Base-by-base conservation (phyloP, 768 basidiomycete species). In the Russula abietina region DNA sequence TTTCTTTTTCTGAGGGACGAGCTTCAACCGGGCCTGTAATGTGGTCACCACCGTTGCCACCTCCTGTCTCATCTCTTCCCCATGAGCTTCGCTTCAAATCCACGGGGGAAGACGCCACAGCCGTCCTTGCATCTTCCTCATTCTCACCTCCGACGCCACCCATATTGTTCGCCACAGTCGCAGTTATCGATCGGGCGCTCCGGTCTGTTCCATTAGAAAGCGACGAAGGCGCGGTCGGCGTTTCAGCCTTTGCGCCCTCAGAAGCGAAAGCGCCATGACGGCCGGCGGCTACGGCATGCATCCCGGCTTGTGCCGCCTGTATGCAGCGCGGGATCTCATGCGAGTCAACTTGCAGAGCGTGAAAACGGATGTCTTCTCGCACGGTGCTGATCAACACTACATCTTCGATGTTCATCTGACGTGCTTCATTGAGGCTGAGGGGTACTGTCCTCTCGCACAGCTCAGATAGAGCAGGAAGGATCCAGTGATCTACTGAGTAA, bases 331-430 rank as follows among this genome's bases (percentile, higher is more conserved):
- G 45, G 28, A 59, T 56, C 28, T 55, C 57, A 43, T 33, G 22
- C 16, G 55, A 49, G 33, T 61, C 62, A 7, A 61, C 48, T 30
- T 59, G 57, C 11, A 59, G 50, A 16, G 50, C 16, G 24, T 56
- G 64, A n/a, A 4, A 17, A 9, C 54, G 66, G 59, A 67, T 67
- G 58, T 50, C 62, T 46, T 68, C 67, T 1, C 67, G 61, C n/a
- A 68, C 57, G 28, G 54, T 57, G 12, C 50, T 55, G 28, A 68
- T 30, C 17, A 68, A 41, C 28, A 60, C 53, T 16, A 64, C 36
- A 48, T 68, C 67, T 4, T 68, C 59, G 14, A 65, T 48, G n/a
- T 22, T 55, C 59, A 68, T 57, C 22, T 56, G 61, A 6, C 61
- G 65, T 3, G 48, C 59, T 39, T 68, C 67, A 3, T 45, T 43